Percentiles rank a stretch among this genome's conserved stretches.
Evolutionary conservation across 345 rosid genomes (phyloP).

Genomic region (Passiflora organensis): DNA sequence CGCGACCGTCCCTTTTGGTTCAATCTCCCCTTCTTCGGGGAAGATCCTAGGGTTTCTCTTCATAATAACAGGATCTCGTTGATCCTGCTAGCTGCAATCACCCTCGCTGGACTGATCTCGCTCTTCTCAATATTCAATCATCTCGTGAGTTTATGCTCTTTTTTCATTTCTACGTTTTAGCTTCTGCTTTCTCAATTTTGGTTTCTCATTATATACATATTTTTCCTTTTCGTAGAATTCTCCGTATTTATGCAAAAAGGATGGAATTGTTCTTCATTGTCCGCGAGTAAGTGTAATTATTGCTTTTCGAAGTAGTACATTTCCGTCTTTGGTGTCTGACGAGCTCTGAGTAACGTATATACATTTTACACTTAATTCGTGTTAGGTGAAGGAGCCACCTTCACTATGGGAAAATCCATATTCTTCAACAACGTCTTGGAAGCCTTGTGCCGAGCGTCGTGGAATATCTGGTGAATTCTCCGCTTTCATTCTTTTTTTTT

Average conservation of each 20-base stretch:
- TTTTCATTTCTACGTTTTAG: neutral
- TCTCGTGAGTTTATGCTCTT: slow-evolving; percentile 64
- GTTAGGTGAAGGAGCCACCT: slow-evolving; percentile 82
- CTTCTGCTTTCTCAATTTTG: neutral
- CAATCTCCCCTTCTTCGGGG: slow-evolving; percentile 46
- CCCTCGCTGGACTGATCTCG: slow-evolving; percentile 61
- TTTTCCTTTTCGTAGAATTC: slow-evolving; percentile 42
- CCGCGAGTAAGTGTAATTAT: slow-evolving; percentile 62
- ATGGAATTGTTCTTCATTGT: slow-evolving; percentile 92
- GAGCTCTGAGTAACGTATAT: neutral
- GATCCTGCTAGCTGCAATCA: slow-evolving; percentile 40
- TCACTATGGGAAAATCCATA: slow-evolving; percentile 96
- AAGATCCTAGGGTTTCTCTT: slow-evolving; percentile 76
- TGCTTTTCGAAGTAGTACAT: neutral
- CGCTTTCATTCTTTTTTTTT: neutral
- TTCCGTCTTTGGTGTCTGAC: neutral
- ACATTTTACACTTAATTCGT: neutral
- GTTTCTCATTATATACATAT: neutral
- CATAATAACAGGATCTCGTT: slow-evolving; percentile 50
- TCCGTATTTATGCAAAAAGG: slow-evolving; percentile 88
- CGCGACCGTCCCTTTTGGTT: slow-evolving; percentile 80
- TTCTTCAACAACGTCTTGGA: slow-evolving; percentile 98
- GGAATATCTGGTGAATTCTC: slow-evolving; percentile 61
- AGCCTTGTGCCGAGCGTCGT: slow-evolving; percentile 97
- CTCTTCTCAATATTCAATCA: slow-evolving; percentile 56